Evolutionary conservation across 139 green algal genomes (phyloP).

Genomic region (Nannochloris sp.): DNA sequence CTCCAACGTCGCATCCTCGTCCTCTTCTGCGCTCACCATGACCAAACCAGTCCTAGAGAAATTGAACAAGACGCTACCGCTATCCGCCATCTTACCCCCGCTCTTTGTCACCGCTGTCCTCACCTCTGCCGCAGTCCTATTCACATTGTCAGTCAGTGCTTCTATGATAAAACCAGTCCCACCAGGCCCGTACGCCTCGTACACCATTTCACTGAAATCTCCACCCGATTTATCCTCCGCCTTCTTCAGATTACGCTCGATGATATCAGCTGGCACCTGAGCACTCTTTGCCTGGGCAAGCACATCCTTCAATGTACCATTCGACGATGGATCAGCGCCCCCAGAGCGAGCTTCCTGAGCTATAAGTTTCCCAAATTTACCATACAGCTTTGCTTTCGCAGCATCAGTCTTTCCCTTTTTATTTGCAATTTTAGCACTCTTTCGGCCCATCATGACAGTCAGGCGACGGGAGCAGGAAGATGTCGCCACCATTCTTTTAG

Average conservation of each 20-base stretch:
- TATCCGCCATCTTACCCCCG: conserved; percentile 78
- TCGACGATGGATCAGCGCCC: conserved; percentile 58
- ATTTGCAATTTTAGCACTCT: conserved; percentile 62
- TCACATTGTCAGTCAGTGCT: conserved; percentile 88
- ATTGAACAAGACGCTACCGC: conserved; percentile 84
- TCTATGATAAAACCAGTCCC: conserved; percentile 86
- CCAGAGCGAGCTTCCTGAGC: conserved; percentile 65
- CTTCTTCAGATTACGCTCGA: conserved; percentile 85
- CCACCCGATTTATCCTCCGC: conserved; percentile 68
- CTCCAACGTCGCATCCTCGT: conserved; percentile 57
- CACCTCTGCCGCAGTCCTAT: conserved; percentile 53
- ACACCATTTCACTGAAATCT: conserved; percentile 69
- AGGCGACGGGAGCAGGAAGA: too few relatives aligned
- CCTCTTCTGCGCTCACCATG: conserved; percentile 26
- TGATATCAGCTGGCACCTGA: conserved; percentile 68
- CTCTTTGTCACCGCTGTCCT: conserved; percentile 64
- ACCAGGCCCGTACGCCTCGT: conserved; percentile 49
- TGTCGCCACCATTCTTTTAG: too few relatives aligned
- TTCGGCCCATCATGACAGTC: conserved; percentile 29
- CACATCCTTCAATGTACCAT: conserved; percentile 54
- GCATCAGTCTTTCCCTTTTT: conserved; percentile 48
- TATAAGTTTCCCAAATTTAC: conserved; percentile 84
- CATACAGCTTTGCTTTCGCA: conserved; percentile 73
- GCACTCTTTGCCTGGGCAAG: conserved; percentile 58
- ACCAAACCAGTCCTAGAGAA: conserved; percentile 57